phyloP scores from a whole-genome alignment of 2,329 filamentous ascomycete species.

The Fusarium marasasianum region DNA sequence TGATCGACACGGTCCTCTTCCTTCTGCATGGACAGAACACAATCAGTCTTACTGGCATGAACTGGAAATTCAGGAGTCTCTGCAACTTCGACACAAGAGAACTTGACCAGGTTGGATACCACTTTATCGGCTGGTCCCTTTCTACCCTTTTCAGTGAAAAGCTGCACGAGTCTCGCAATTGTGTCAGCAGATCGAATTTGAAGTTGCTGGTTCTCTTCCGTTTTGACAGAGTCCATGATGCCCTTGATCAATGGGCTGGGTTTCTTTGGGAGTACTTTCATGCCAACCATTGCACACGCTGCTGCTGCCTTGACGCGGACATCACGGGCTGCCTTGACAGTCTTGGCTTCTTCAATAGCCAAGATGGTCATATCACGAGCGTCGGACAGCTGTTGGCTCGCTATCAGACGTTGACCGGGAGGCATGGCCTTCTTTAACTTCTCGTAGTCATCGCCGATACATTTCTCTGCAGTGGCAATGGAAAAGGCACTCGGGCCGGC shows the following conservation, averaged over 20 bases:
- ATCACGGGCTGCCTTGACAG: slow-evolving; percentile 83
- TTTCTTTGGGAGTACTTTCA: slow-evolving; percentile 90
- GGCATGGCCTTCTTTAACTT: slow-evolving; percentile 88
- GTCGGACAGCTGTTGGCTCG: slow-evolving; percentile 80
- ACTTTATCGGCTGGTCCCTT: slow-evolving; percentile 93
- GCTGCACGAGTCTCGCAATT: slow-evolving; percentile 84
- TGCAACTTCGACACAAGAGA: slow-evolving; percentile 96
- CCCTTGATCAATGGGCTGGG: slow-evolving; percentile 92
- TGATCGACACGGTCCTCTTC: slow-evolving; percentile 96
- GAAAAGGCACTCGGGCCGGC: slow-evolving; percentile 95
- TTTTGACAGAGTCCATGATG: slow-evolving; percentile 98
- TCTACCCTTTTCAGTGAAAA: slow-evolving; percentile 83
- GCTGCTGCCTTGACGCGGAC: slow-evolving; percentile 86
- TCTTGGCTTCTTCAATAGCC: slow-evolving; percentile 82
- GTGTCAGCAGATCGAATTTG: slow-evolving; percentile 87
- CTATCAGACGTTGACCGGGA: slow-evolving; percentile 86
- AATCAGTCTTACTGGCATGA: slow-evolving; percentile 79
- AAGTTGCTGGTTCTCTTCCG: slow-evolving; percentile 88
- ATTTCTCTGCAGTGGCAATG: slow-evolving; percentile 85
- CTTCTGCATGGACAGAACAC: slow-evolving; percentile 93
- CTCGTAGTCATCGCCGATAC: slow-evolving; percentile 86
- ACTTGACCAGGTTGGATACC: slow-evolving; percentile 94
- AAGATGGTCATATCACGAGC: slow-evolving; percentile 74
- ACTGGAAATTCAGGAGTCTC: slow-evolving; percentile 95
- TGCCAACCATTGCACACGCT: slow-evolving; percentile 87